Evolutionary conservation across 306 rosid genomes (phyloP).

Genomic region (Lathyrus sativus): DNA sequence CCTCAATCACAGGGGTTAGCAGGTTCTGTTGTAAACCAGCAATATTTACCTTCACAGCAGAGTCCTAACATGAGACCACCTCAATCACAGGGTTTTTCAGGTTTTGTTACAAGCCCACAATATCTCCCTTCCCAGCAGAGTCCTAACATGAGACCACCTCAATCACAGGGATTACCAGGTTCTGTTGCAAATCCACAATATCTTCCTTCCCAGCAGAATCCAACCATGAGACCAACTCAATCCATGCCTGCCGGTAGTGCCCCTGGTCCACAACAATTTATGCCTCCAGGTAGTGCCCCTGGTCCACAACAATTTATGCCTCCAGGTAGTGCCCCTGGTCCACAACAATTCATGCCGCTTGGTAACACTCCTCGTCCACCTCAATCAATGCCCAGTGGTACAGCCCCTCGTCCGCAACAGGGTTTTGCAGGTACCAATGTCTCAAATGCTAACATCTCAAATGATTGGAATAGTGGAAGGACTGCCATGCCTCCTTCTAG

Average conservation of each 20-base stretch:
- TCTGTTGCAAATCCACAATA: constrained; percentile 56
- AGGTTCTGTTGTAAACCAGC: constrained; percentile 55
- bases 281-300: constrained; percentile 4
- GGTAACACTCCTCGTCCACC: not conserved
- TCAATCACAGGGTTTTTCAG: constrained; percentile 58
- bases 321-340: constrained; percentile 32
- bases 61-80: constrained; percentile 66
- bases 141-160: constrained; percentile 66
- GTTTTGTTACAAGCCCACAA: constrained; percentile 54
- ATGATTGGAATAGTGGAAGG: constrained; percentile 70
- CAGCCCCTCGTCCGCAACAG: constrained; percentile 56
- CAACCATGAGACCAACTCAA: constrained; percentile 67
- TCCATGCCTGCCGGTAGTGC: constrained; percentile 17
- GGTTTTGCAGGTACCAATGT: constrained; percentile 50
- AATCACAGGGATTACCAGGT: constrained; percentile 55
- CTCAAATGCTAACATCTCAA: constrained; percentile 54
- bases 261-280: constrained; percentile 32
- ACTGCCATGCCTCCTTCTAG: constrained; percentile 53
- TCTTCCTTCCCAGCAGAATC: constrained; percentile 62
- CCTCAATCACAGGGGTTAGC: constrained; percentile 47
- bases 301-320: constrained; percentile 27
- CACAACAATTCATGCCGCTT: constrained; percentile 7
- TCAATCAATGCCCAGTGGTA: constrained; percentile 50
- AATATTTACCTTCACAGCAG: constrained; percentile 60
- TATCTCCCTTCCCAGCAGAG: constrained; percentile 61